A percentile compares a stretch with the other conserved stretches of the same genome.
These are phyloP conservation scores for Lactifluus piperatus DNA, from an alignment of 768 basidiomycete genomes.

Conservation along the genomic window DNA sequence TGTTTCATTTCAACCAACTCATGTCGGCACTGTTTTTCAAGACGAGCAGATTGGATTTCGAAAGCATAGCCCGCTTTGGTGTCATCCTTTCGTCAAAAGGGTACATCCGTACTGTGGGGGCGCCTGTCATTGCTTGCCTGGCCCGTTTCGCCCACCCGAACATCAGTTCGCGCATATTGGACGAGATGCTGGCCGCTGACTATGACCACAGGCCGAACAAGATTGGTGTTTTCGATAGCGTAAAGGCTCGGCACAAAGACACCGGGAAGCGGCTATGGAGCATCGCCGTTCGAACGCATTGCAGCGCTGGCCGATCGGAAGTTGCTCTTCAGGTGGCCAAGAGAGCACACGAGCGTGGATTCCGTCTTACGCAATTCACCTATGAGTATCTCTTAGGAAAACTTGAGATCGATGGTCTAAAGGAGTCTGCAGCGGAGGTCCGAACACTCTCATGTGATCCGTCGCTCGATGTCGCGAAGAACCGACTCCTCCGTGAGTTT, in stretches of 20 bases:
- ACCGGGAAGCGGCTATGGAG: conserved; percentile 25
- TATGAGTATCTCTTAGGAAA: conserved; percentile 29
- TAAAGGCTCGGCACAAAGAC: neutral
- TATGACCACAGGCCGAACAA: conserved; percentile 19
- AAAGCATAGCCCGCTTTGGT: conserved; percentile 36
- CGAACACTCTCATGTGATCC: neutral
- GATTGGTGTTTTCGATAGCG: neutral
- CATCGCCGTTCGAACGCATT: conserved; percentile 36
- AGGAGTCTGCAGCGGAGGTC: neutral
- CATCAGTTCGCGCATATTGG: conserved; percentile 33
- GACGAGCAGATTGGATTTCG: conserved; percentile 27
- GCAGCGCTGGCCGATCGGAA: conserved; percentile 30
- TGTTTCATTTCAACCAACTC: conserved; percentile 23
- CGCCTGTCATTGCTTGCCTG: conserved; percentile 30
- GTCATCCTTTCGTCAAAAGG: conserved; percentile 41
- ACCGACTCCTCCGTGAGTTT: neutral
- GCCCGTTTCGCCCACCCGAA: conserved; percentile 35
- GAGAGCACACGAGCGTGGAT: conserved; percentile 24
- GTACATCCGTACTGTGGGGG: conserved; percentile 22
- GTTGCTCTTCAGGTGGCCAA: conserved; percentile 42
- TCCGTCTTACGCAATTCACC: conserved; percentile 30
- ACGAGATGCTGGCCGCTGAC: conserved; percentile 24
- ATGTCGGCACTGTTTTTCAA: conserved; percentile 29
- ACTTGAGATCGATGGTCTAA: conserved; percentile 17
- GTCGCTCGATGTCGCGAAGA: conserved; percentile 2